phyloP scores from a whole-genome alignment of 2,329 filamentous ascomycete genomes.

The Botrytis porri region DNA sequence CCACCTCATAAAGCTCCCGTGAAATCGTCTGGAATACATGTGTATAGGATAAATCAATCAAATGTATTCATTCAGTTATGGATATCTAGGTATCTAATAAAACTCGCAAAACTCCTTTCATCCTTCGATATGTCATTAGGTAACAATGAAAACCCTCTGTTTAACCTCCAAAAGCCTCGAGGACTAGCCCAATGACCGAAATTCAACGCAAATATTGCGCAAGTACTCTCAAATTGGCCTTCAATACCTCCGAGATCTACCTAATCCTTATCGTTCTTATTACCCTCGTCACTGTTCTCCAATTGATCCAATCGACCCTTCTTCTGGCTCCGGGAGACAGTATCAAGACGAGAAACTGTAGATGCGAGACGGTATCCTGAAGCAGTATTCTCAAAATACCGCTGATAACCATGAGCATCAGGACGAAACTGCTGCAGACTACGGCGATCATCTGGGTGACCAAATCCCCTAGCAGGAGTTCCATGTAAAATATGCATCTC shows the following conservation, averaged over 20 bases:
- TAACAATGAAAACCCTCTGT: not conserved
- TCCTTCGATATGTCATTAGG: too few relatives aligned
- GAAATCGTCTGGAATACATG: not conserved
- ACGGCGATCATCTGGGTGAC: accelerated
- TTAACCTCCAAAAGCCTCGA: not conserved
- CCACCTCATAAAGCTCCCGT: accelerated
- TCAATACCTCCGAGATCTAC: not conserved
- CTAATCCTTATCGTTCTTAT: not conserved
- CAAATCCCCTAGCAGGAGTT: too few relatives aligned
- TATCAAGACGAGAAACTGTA: not conserved
- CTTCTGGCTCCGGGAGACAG: not conserved
- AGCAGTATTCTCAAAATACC: not conserved
- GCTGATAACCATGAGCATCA: not conserved
- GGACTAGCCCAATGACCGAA: not conserved
- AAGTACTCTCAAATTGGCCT: not conserved
- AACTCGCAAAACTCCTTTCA: not conserved
- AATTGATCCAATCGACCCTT: not conserved
- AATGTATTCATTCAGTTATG: not conserved
- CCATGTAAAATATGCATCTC: not conserved
- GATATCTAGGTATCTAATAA: not conserved
- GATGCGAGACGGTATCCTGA: not conserved
- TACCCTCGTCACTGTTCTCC: not conserved
- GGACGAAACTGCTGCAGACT: not conserved
- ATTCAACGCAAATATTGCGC: not conserved
- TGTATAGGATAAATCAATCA: not conserved